These are phyloP conservation scores for Tuber umbilicatum DNA, from an alignment of 495 filamentous ascomycete species.

Conservation along the genomic window DNA sequence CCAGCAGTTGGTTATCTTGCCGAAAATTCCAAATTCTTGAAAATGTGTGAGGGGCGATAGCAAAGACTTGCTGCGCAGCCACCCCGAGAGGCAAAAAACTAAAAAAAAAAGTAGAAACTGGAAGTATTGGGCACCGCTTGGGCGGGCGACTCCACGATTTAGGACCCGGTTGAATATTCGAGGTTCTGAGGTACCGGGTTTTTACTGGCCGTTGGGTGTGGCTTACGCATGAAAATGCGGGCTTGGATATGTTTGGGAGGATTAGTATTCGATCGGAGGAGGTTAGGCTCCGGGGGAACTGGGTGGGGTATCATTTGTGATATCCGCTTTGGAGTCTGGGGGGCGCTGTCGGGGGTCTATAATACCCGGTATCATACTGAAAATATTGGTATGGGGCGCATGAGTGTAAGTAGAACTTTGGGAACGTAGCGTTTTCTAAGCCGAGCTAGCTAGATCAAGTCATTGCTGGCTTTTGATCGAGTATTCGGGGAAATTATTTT, in stretches of 20 bases:
- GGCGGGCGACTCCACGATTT: not conserved
- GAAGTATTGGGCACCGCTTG: not conserved
- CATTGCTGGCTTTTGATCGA: not conserved
- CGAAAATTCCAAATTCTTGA: not conserved
- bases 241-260: not conserved
- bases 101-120: not conserved
- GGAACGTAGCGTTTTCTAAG: too few relatives aligned
- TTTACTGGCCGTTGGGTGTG: not conserved
- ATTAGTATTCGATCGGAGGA: not conserved
- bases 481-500: not conserved
- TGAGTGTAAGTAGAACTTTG: too few relatives aligned
- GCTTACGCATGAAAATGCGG: not conserved
- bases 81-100: not conserved
- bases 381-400: not conserved
- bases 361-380: not conserved
- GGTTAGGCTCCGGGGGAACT: not conserved
- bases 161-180: not conserved
- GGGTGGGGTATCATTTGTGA: not conserved
- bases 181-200: not conserved
- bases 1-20: not conserved
- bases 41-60: not conserved
- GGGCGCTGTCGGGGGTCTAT: not conserved
- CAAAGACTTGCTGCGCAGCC: not conserved
- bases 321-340: not conserved
- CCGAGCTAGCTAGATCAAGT: not conserved